Base-by-base conservation (phyloP, 1,284 basidiomycete genomes). In the Ceratobasidium sp. region DNA sequence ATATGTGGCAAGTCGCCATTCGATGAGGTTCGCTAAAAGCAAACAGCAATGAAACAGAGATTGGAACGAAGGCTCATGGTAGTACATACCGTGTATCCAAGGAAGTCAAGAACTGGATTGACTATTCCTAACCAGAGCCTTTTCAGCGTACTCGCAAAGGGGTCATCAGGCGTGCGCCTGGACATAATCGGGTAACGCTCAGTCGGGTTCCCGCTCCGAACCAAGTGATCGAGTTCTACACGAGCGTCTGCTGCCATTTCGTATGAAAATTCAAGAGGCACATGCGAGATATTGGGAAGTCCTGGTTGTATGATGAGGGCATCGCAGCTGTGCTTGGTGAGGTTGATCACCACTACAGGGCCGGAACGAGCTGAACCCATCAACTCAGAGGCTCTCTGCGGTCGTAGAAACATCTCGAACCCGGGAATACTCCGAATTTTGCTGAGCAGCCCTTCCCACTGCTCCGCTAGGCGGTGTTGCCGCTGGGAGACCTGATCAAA, bases 51-150 rank as follows among this genome's bases (percentile, higher is more conserved):
- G 48, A 15, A 51, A 15, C 41, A 31, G 29, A 29, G 14, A 41
- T 4, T 22, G 47, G 5, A 4, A 29, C 7, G 24, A 50, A 2
- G 5, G 31, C 4, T 6, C 7, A 6, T n/a, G 15, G 9, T 24
- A 15, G 14, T 17, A 36, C 65, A 24, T 41, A 69, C 65, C 51
- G n/a, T 54, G 17, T 44, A 69, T 1, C 66, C 66, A 14, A 69
- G 19, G 6, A 2, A 27, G n/a, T 69, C 51, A 2, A 69, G 41
- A 2, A 69, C 53, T 2, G 66, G 66, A n/a, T 69, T 54, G 17
- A 57, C 66, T n/a, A 69, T 22, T 5, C 57, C 66, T 8, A 2
- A 11, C 66, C 66, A 69, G 24, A 69, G 51, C 33, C 31, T 8
- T 9, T 33, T 53, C 17, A 69, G 22, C 9, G 47, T 41, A 5